These are phyloP conservation scores for Irpex rosettiformis DNA, from an alignment of 1,284 basidiomycete species.

Conservation along the genomic window DNA sequence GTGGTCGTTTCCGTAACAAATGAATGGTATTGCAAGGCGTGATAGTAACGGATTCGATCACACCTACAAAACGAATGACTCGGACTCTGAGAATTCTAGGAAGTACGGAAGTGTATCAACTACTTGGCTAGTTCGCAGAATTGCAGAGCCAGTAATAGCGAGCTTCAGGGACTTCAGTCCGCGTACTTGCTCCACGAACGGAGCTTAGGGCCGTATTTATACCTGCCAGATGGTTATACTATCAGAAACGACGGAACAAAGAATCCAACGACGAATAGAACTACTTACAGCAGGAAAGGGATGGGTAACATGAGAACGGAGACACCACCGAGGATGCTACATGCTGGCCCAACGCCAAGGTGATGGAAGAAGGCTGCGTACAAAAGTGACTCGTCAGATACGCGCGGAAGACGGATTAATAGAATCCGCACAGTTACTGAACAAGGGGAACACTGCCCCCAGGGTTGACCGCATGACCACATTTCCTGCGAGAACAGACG, in stretches of 20 bases:
- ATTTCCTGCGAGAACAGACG: constrained; percentile 36
- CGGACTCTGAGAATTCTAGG: too few species aligned
- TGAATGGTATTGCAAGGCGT: too few species aligned
- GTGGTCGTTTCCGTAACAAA: too few species aligned
- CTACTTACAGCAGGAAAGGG: constrained; percentile 20
- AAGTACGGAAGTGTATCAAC: too few species aligned
- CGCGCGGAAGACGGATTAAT: background rate
- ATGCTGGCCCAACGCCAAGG: constrained; percentile 30
- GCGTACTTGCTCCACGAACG: constrained; percentile 13
- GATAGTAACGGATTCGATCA: too few species aligned
- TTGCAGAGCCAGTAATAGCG: too few species aligned
- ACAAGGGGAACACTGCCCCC: constrained; percentile 36
- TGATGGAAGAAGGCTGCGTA: constrained; percentile 27
- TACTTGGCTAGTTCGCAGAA: too few species aligned
- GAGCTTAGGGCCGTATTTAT: constrained; percentile 12
- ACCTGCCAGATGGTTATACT: constrained; percentile 4
- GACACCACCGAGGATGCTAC: constrained; percentile 30
- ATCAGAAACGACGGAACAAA: background rate
- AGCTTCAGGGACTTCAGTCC: too few species aligned
- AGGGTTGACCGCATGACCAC: constrained; percentile 33
- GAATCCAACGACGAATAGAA: background rate
- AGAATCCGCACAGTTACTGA: constrained; percentile 21
- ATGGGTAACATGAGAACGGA: constrained; percentile 28
- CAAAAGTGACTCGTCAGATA: background rate
- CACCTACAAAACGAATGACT: too few species aligned